Base-by-base conservation (phyloP, 2,329 filamentous ascomycete genomes). In the Didymella lethalis region DNA sequence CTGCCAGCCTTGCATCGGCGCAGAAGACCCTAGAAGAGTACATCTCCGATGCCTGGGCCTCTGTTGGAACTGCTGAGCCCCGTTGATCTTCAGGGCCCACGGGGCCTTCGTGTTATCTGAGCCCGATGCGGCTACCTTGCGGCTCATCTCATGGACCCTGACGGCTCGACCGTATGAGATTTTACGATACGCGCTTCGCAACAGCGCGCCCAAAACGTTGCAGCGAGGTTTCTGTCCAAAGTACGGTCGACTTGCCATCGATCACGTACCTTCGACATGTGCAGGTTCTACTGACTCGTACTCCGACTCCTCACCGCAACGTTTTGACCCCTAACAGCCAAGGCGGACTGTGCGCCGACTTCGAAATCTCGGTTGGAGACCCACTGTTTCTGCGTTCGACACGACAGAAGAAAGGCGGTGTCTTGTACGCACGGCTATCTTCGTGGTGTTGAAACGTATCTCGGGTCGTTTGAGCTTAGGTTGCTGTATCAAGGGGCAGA, bases 341-440 rank as follows among this genome's bases (percentile, higher is more conserved):
- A 61, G 62, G 54, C 53, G 59, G 64, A 59, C 61, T 63, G 63
- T 64, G 66, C 66, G 49, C 66, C 49, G 51, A 62, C 61, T 41
- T 61, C 59, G 56, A 66, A 66, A 69, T 64, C 63, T 69, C 66
- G 62, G 61, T 57, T 61, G 43, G 23, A 48, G 65, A 47, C 55
- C 65, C 65, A 65, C 63, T 63, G 20, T 65, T 64, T 50, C 25
- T 51, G 46, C 52, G 32, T 47, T 61, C 48, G 57, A 52, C 54
- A 48, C 43, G 48, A 52, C 56, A 38, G 31, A 60, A 57, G 55
- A 64, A 63, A 69, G 63, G 66, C 66, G 66, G 66, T 69, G 66
- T 67, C 66, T 54, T 54, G 26, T 49, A 46, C 55, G 58, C 63
- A 63, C 57, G 51, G 62, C 32, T 64, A 52, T 54, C 55, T 55